Evolutionary conservation across 805 yeast genomes (phyloP).

Genomic region (Grigorovia transvaalensis): DNA sequence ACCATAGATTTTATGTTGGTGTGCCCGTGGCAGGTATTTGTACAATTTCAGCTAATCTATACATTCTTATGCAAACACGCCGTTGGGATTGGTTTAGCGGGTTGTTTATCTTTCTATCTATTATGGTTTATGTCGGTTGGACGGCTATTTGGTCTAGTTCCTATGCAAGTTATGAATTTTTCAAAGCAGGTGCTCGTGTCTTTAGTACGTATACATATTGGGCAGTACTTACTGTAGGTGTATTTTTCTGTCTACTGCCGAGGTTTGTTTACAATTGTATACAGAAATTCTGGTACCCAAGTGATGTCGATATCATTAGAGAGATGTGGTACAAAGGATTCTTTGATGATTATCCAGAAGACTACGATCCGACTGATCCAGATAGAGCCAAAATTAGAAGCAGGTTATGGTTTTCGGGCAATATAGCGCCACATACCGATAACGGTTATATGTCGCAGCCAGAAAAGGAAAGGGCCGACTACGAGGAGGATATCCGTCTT

Average conservation of each 20-base stretch:
- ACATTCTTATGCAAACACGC: constrained; percentile 55
- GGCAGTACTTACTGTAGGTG: constrained; percentile 57
- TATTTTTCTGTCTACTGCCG: constrained; percentile 55
- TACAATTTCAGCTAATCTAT: constrained; percentile 54
- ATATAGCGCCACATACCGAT: background rate
- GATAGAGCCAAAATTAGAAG: constrained; percentile 26
- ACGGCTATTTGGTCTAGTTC: constrained; percentile 71
- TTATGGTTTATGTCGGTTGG: constrained; percentile 59
- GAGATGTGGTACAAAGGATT: constrained; percentile 61
- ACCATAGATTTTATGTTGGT: constrained; percentile 71
- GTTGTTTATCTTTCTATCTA: constrained; percentile 46
- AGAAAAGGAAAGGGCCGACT: too few relatives aligned
- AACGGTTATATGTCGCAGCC: too few relatives aligned
- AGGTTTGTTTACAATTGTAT: constrained; percentile 51
- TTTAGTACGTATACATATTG: constrained; percentile 55
- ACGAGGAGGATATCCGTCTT: too few relatives aligned
- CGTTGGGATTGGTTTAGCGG: constrained; percentile 76
- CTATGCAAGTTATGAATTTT: constrained; percentile 46
- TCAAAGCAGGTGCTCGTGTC: constrained; percentile 55
- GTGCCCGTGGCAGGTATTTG: constrained; percentile 57
- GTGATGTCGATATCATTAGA: constrained; percentile 62
- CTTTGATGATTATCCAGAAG: constrained; percentile 51
- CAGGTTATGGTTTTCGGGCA: background rate
- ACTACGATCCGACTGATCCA: constrained; percentile 81
- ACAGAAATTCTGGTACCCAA: constrained; percentile 46